Evolutionary conservation across 306 rosid genomes (phyloP), one percentile per base, ranked within the genome.

Genomic region (Prunus armeniaca): DNA sequence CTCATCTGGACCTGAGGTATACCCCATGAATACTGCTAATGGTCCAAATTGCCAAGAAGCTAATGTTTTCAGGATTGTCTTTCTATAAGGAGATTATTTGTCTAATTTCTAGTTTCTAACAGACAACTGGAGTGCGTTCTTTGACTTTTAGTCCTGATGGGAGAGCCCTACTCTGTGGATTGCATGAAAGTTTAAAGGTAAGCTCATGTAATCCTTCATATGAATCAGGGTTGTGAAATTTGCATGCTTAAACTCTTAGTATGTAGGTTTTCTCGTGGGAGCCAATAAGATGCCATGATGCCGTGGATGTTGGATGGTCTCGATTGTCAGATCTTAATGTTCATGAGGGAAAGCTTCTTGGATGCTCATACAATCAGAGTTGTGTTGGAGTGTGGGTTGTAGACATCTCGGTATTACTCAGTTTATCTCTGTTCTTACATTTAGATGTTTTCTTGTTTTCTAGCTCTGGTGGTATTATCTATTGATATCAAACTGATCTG

Each of bases 341-440:
- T 86, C 99, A 95, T 20, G 99, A 95, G 79, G 99, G 98, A 72
- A 95, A 95, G 73, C 99, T 95, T 84, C 97, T 95, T 80, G 99
- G 99, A 73, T 92, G 99, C 86, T 95, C 99, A 38, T 91, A 81
- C 87, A 92, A 95, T 87, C 99, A 95, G 83, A 95, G 93, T 74
- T 95, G 99, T 78, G 99, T 95, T 69, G 99, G 99, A 80, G 97
- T 95, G 76, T 95, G 99, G 99, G 99, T 95, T 75, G 99, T 95
- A 49, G 99, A 95, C 84, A 95, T 92, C 78, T 80, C 92, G 97
- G 99, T 95, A 92, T 58, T 58, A 73, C 75, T 80, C 76, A 14
- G 30, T 70, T 54, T 73, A 51, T 65, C 45, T 47, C 17, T 61
- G 14, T 71, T 69, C 78, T 27, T 79, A 28, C 41, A 27, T 72